These are phyloP conservation scores for Aspergillus flavus DNA, from an alignment of 2,329 filamentous ascomycete species.

Conservation along the genomic window DNA sequence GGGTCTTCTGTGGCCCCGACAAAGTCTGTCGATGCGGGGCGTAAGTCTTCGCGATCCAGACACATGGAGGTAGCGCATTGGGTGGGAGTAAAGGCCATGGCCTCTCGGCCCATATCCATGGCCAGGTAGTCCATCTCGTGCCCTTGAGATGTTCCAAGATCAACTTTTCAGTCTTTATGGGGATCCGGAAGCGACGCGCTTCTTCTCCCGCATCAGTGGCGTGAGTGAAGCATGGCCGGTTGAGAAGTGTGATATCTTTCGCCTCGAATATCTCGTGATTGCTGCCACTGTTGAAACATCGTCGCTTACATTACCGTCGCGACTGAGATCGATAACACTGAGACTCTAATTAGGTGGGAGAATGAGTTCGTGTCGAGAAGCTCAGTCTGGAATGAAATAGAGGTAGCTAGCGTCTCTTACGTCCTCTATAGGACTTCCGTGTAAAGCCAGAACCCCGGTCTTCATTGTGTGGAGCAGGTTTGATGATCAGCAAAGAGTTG, in stretches of 20 bases:
- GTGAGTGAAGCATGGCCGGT: neutral
- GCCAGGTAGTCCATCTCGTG: neutral
- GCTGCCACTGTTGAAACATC: constrained; percentile 5
- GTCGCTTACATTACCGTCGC: neutral
- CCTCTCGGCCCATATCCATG: too few species aligned
- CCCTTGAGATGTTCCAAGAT: neutral
- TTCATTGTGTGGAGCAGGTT: neutral
- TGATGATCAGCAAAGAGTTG: neutral
- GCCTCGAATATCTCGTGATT: constrained; percentile 9
- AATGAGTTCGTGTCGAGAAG: neutral
- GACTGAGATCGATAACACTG: constrained; percentile 4
- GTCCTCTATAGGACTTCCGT: neutral
- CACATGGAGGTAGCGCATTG: neutral
- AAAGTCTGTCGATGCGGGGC: neutral
- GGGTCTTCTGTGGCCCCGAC: neutral
- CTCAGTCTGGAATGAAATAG: neutral
- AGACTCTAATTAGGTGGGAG: neutral
- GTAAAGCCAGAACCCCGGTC: neutral
- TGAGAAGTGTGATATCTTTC: constrained; percentile 9
- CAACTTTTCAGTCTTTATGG: neutral
- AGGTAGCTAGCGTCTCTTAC: neutral
- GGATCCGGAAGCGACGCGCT: neutral
- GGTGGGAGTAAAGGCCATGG: too few species aligned
- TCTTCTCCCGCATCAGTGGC: neutral
- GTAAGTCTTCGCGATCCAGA: neutral